A percentile compares a stretch with the other conserved stretches of the same genome.
Conservation (phyloP, 78 protist species). For the Dictyostelium purpureum region DNA sequence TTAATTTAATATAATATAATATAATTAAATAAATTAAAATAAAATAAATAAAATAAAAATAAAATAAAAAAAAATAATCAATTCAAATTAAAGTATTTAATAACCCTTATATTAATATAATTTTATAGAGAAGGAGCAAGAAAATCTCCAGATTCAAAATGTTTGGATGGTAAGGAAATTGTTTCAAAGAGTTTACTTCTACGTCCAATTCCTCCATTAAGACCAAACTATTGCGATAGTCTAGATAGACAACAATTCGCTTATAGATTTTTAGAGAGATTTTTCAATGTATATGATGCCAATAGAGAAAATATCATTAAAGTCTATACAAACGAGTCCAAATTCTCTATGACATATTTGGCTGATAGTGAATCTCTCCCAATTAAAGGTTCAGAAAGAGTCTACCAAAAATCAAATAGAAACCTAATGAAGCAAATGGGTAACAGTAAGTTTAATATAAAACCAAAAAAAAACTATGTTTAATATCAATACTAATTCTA, state of each 20-base stretch:
- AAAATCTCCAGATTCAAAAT: too few species aligned
- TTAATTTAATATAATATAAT: too few species aligned
- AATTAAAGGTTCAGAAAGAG: background rate
- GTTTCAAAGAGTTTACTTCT: conserved; percentile 28
- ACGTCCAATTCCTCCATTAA: conserved; percentile 38
- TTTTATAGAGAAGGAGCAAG: conserved; percentile 42
- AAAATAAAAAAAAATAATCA: too few species aligned
- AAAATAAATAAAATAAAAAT: too few species aligned
- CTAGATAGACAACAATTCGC: conserved; percentile 63
- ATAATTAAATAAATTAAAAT: too few species aligned
- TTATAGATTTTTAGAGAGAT: conserved; percentile 47
- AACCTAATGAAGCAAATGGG: conserved; percentile 5
- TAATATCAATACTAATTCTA: background rate
- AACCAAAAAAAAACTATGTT: background rate
- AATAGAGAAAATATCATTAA: conserved; percentile 3
- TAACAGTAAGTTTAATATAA: background rate
- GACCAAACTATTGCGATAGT: conserved; percentile 28
- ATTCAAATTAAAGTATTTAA: too few species aligned
- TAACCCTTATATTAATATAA: too few species aligned
- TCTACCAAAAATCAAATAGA: conserved; percentile 35
- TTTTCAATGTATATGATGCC: conserved; percentile 35
- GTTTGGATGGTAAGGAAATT: conserved; percentile 17
- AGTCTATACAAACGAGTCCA: conserved; percentile 41
- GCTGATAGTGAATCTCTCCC: background rate
- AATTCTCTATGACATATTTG: conserved; percentile 39